Evolutionary conservation across 1,284 basidiomycete species (phyloP).

Genomic region (Stereum hirsutum): DNA sequence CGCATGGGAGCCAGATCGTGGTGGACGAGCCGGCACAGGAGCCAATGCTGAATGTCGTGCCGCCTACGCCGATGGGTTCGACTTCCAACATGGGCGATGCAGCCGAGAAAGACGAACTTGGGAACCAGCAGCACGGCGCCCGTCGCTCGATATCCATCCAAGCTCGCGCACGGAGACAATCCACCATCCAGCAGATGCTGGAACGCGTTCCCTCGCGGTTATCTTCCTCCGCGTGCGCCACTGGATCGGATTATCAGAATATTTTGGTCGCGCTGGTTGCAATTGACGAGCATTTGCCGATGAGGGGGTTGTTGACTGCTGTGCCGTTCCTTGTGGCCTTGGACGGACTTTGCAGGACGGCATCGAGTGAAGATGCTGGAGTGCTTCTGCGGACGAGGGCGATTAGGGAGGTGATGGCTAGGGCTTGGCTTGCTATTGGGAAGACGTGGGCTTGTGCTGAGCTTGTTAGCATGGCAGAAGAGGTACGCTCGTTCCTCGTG

Average conservation of each 20-base stretch:
- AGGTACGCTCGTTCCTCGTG: constrained; percentile 39
- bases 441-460: constrained; percentile 60
- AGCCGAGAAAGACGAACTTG: constrained; percentile 17
- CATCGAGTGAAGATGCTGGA: constrained; percentile 28
- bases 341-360: constrained; percentile 42
- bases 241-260: constrained; percentile 70
- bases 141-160: constrained; percentile 12
- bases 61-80: constrained; percentile 25
- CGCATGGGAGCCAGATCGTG: constrained; percentile 15
- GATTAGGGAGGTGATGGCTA: constrained; percentile 57
- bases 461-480: constrained; percentile 44
- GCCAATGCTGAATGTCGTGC: constrained; percentile 23
- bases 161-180: constrained; percentile 8
- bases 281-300: constrained; percentile 62
- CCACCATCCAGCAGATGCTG: constrained; percentile 8
- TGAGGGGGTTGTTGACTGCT: constrained; percentile 67
- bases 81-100: constrained; percentile 8
- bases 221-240: constrained; percentile 42
- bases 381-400: constrained; percentile 41
- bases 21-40: constrained; percentile 15
- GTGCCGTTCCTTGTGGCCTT: constrained; percentile 83
- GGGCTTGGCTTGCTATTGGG: constrained; percentile 62
- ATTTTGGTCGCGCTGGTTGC: constrained; percentile 64
- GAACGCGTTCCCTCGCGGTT: constrained; percentile 31
- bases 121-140: constrained; percentile 9